Evolutionary conservation across 257 asterid genomes (phyloP).

Genomic region (Haberlea rhodopensis): DNA sequence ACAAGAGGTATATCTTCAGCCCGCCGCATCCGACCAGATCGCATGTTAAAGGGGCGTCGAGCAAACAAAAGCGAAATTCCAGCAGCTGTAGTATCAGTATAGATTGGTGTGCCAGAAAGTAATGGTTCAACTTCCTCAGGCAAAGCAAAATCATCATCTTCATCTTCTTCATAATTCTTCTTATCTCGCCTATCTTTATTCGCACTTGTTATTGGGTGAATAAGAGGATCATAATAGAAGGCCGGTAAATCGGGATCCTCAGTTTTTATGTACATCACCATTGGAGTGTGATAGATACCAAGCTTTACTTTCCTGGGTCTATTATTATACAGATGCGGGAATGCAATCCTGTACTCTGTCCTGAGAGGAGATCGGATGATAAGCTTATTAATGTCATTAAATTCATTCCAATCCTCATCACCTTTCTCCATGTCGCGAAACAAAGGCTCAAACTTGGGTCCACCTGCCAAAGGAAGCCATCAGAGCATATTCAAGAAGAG

Average conservation of each 20-base stretch:
- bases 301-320: slow-evolving; percentile 96
- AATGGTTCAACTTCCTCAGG: slow-evolving; percentile 91
- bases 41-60: slow-evolving; percentile 96
- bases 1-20: slow-evolving; percentile 99
- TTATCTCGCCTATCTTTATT: slow-evolving; percentile 77
- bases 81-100: slow-evolving; percentile 97
- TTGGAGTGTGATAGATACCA: slow-evolving; percentile 86
- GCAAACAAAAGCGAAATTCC: slow-evolving; percentile 95
- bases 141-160: slow-evolving; percentile 73
- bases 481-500: slow-evolving; percentile 1
- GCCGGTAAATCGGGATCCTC: slow-evolving; percentile 99
- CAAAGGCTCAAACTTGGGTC: slow-evolving; percentile 97
- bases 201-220: slow-evolving; percentile 83
- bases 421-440: slow-evolving; percentile 99
- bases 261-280: slow-evolving; percentile 95
- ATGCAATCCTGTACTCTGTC: slow-evolving; percentile 97
- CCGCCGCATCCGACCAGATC: slow-evolving; percentile 97
- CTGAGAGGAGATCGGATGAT: slow-evolving; percentile 96
- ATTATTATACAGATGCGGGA: slow-evolving; percentile 92
- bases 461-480: slow-evolving; percentile 55
- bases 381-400: slow-evolving; percentile 92
- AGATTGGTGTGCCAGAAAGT: slow-evolving; percentile 59
- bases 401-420: slow-evolving; percentile 99
- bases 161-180: slow-evolving; percentile 72
- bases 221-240: slow-evolving; percentile 88